phyloP scores from a whole-genome alignment of 2,329 filamentous ascomycete genomes.

The Furcasterigmium furcatum region DNA sequence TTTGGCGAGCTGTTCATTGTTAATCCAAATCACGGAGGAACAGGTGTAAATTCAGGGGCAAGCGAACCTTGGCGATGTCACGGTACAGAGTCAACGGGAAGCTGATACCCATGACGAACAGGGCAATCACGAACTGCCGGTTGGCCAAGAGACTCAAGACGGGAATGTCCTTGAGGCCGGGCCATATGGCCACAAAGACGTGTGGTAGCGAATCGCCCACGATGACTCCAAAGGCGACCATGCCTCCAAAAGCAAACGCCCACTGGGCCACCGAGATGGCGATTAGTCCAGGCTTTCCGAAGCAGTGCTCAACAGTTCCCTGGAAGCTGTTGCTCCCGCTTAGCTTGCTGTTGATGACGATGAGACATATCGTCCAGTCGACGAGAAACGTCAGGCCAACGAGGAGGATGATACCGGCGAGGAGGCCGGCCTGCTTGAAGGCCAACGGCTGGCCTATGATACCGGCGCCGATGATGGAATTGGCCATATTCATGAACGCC shows the following conservation, averaged over 20 bases:
- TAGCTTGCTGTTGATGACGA: constrained; percentile 96
- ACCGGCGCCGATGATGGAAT: constrained; percentile 85
- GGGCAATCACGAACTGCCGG: constrained; percentile 78
- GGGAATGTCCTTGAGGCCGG: constrained; percentile 65
- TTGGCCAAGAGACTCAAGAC: constrained; percentile 82
- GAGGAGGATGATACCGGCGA: constrained; percentile 76
- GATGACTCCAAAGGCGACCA: constrained; percentile 98
- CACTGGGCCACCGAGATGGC: constrained; percentile 91
- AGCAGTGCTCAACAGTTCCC: constrained; percentile 93
- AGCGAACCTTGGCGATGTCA: constrained; percentile 88
- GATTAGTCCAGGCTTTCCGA: constrained; percentile 81
- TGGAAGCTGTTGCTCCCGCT: constrained; percentile 94
- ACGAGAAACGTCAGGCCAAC: constrained; percentile 77
- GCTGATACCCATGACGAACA: constrained; percentile 82
- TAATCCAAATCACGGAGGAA: neutral
- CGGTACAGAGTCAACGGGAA: constrained; percentile 91
- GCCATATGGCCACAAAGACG: constrained; percentile 80
- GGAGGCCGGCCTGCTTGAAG: constrained; percentile 85
- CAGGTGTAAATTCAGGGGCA: neutral
- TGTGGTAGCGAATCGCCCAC: constrained; percentile 95
- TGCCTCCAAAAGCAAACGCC: constrained; percentile 97
- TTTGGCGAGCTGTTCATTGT: constrained; percentile 71
- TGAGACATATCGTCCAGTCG: constrained; percentile 97
- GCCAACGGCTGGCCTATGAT: constrained; percentile 90
- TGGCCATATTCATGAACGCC: constrained; percentile 99